Conservation (phyloP, 2,329 filamentous ascomycete genomes). For the Teratosphaeria destructans region DNA sequence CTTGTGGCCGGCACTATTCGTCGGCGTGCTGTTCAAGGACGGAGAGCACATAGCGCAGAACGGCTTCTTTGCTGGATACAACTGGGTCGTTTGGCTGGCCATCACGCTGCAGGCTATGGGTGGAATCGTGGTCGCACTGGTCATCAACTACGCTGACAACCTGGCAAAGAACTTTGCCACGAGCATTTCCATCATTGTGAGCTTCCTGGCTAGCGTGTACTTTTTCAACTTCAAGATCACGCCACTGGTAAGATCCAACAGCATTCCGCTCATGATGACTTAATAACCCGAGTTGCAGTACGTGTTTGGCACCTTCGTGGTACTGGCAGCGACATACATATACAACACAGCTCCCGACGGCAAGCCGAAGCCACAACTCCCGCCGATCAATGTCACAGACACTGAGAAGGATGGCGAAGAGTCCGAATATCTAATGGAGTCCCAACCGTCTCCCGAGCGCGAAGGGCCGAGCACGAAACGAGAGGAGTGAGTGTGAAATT, state of each 20-base stretch:
- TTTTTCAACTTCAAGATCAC: conserved; percentile 76
- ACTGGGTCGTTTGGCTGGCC: conserved; percentile 78
- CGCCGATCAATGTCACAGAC: conserved; percentile 57
- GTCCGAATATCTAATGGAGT: neutral
- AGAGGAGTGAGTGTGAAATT: neutral
- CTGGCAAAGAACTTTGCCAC: conserved; percentile 92
- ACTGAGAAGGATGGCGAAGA: conserved; percentile 57
- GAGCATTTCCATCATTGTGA: conserved; percentile 81
- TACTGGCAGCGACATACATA: conserved; percentile 73
- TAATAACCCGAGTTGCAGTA: conserved; percentile 48
- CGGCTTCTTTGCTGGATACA: conserved; percentile 93
- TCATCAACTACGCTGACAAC: conserved; percentile 75
- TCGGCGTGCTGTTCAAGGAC: conserved; percentile 80
- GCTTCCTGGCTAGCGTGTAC: conserved; percentile 72
- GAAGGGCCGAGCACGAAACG: neutral
- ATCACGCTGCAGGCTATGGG: conserved; percentile 74
- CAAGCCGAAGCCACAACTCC: conserved; percentile 40
- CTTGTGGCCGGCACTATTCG: conserved; percentile 74
- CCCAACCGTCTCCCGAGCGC: neutral
- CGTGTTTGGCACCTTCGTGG: conserved; percentile 64
- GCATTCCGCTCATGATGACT: neutral
- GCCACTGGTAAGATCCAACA: conserved; percentile 50
- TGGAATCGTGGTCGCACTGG: conserved; percentile 72
- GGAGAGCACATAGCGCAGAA: conserved; percentile 71
- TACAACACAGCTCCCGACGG: conserved; percentile 59